These are phyloP conservation scores for Starmerella floricola DNA, from an alignment of 805 yeast genomes.

Conservation along the genomic window DNA sequence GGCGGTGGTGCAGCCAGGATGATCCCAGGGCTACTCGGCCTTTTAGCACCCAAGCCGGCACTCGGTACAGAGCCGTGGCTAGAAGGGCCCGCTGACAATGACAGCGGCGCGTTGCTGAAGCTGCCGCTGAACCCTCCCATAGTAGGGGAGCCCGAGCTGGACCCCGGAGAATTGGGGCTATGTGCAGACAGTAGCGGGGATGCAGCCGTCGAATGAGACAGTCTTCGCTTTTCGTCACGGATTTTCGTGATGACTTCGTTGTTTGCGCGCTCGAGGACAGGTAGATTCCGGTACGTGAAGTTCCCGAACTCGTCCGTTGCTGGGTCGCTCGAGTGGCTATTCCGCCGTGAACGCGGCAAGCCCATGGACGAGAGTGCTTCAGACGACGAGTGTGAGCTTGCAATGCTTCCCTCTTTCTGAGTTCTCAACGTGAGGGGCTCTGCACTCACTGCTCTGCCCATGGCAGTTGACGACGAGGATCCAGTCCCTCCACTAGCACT, in stretches of 20 bases:
- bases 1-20: conserved; percentile 7
- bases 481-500: neutral
- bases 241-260: conserved; percentile 82
- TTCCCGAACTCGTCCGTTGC: conserved; percentile 58
- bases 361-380: neutral
- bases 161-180: conserved; percentile 22
- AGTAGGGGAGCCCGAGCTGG: conserved; percentile 4
- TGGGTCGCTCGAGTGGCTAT: conserved; percentile 14
- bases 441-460: neutral
- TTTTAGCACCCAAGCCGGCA: neutral
- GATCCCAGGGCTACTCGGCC: conserved; percentile 5
- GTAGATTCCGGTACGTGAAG: conserved; percentile 76
- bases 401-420: neutral
- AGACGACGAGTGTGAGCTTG: neutral
- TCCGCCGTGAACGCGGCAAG: conserved; percentile 6
- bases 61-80: no score
- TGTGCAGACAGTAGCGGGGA: conserved; percentile 24
- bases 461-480: no score
- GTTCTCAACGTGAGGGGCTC: neutral
- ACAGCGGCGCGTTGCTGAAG: neutral
- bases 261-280: conserved; percentile 85
- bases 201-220: conserved; percentile 34
- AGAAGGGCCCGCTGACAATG: neutral
- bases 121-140: neutral
- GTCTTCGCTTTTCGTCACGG: conserved; percentile 48